Conservation (phyloP, 495 filamentous ascomycete genomes). For the Penicillium flavigenum region DNA sequence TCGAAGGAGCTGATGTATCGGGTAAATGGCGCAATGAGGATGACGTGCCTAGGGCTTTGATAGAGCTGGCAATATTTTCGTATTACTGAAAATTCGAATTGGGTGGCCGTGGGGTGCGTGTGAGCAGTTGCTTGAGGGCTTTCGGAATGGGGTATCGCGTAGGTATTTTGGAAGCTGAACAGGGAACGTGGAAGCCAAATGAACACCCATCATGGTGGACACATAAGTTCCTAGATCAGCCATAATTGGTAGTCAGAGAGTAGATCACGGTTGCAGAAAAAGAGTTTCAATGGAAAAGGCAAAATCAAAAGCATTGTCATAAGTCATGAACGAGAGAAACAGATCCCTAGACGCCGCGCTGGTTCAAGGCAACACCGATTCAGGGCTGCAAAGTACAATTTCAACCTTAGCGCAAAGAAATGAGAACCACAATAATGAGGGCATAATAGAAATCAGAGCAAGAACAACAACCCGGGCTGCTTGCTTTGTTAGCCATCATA, state of each 20-base stretch:
- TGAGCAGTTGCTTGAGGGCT: neutral
- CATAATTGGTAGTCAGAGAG: constrained; percentile 1
- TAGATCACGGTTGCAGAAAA: constrained; percentile 3
- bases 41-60: neutral
- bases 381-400: neutral
- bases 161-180: constrained; percentile 1
- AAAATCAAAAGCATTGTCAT: neutral
- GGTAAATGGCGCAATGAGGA: neutral
- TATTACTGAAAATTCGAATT: neutral
- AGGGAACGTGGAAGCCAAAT: neutral
- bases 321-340: constrained; percentile 1
- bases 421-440: neutral
- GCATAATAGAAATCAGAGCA: neutral
- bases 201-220: neutral
- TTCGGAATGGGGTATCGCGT: neutral
- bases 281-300: neutral
- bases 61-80: neutral
- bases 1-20: neutral
- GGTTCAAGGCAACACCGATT: neutral
- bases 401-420: neutral
- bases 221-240: constrained; percentile 4
- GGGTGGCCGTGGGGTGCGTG: neutral
- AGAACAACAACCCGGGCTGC: neutral
- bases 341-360: constrained; percentile 3
- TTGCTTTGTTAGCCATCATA: neutral